Percentiles rank a stretch among this genome's conserved stretches.
Evolutionary conservation across 129 eudicot species (phyloP).

Genomic region (Lactuca sativa): DNA sequence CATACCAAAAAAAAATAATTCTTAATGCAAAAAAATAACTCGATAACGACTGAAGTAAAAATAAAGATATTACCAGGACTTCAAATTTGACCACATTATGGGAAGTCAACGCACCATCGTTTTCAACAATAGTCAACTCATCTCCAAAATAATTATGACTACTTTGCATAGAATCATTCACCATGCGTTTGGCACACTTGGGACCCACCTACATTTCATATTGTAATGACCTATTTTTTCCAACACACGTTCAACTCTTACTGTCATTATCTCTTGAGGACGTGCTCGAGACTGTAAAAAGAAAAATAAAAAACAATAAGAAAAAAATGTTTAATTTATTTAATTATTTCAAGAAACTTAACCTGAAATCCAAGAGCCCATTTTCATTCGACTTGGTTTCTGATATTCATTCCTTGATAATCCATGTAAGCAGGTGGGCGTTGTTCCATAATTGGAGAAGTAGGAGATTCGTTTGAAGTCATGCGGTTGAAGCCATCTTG

Average conservation of each 20-base stretch:
- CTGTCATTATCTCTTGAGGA: conserved; percentile 94
- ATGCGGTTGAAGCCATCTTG: conserved; percentile 59
- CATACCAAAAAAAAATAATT: no score
- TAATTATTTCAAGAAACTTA: neutral
- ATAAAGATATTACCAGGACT: no score
- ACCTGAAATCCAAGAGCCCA: conserved; percentile 99
- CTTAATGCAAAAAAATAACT: no score
- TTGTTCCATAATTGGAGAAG: conserved; percentile 49
- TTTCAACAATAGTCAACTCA: conserved; percentile 69
- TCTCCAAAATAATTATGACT: conserved; percentile 63
- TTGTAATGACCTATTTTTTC: no score
- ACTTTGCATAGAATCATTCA: conserved; percentile 52
- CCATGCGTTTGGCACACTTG: conserved; percentile 51
- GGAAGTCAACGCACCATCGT: conserved; percentile 46
- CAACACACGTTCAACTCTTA: conserved; percentile 89
- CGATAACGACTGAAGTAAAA: no score
- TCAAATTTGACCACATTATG: conserved; percentile 78
- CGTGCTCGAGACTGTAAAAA: conserved; percentile 79
- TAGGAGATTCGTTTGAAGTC: conserved; percentile 47
- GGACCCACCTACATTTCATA: conserved; percentile 48
- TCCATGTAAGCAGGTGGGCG: conserved; percentile 60
- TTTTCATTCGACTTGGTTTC: conserved; percentile 20
- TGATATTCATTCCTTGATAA: conserved; percentile 61
- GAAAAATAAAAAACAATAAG: neutral
- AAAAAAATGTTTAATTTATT: no score